Base-by-base conservation (phyloP, 1,284 basidiomycete genomes). In the Moniliophthora roreri region DNA sequence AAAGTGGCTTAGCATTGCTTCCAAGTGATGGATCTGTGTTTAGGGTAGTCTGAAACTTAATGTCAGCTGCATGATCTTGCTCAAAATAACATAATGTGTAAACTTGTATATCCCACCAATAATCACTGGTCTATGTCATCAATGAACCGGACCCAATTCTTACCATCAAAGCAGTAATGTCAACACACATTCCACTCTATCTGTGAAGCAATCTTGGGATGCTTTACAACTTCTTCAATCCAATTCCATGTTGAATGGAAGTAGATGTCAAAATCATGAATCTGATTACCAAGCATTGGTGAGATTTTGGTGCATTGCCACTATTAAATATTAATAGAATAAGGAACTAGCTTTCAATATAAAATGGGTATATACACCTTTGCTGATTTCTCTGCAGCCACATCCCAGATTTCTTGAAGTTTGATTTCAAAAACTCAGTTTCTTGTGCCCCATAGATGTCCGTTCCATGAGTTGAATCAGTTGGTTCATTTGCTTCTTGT, bases 171-270 rank as follows among this genome's bases (percentile, higher is more conserved):
- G 6, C 41, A n/a, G 24, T 44, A 44, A 26, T 44, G 6, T n/a
- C 41, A 9, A 35, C 59, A 46, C 1, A 61, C 62, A 59, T 69
- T 58, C 53, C 64, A 67, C 13, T 55, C 11, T 23, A 59, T 66
- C 16, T 64, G 51, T 1, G 58, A 53, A 5, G 51, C 56, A 6
- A 66, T 36, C 1, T 23, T 10, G 1, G 58, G 58, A 46, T 66
- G 51, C 16, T 48, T 10, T 3, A 68, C 26, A 11, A 62, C 10
- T 9, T 60, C 52, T 16, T 50, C 15, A n/a, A 52, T 54, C 61
- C 63, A 66, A 18, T 51, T 18, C 50, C 45, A 52, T 13, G 54
- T 37, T 5, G 52, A 32, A 2, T 48, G 52, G 21, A 20, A 35
- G 40, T 58, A 48, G 5, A 63, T 37, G 4, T 58, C 51, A 51